Base-by-base conservation (phyloP, 192 early-diverging fungal genomes). In the Coemansia sp. region DNA sequence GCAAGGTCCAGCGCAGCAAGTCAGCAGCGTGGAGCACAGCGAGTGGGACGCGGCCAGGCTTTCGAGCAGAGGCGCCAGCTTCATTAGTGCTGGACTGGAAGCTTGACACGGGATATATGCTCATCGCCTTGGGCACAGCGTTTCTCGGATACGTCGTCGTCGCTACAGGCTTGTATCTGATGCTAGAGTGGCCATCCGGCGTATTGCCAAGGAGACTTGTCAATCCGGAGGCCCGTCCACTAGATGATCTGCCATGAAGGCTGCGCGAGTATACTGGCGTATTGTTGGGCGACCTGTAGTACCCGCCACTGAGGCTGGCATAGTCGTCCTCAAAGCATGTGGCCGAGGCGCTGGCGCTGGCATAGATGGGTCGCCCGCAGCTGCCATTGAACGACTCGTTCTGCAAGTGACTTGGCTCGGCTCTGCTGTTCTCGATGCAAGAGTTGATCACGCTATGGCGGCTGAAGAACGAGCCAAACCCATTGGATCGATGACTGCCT, bases 11-110 rank as follows among this genome's bases (percentile, higher is more conserved):
- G 41, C 71, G 78, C 27, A 93, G 79, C 24, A 93, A 74, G 70
- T 90, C 89, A 0, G 88, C 90, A 0, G 88, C 92, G 51, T 89
- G 85, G 18, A 84, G 69, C 41, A 93, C 77, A 3, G 82, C 83
- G 9, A 57, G 51, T 12, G 86, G 87, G 67, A 89, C 81, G 36
- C 71, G 65, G 9, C 68, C 75, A 9, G 69, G 74, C 55, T 66
- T 63, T 10, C 71, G 51, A 15, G 68, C 65, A 4, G 36, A 52
- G 29, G 51, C 61, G 16, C 49, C 31, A 38, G 71, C 42, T 61
- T 46, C 33, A 65, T 42, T 51, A 31, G 51, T 54, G 16, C 49
- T 16, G 29, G 71, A 18, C 12, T 60, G 57, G 24, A 8, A 7
- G 16, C 16, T 33, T 18, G 57, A 33, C 57, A 60, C 15, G 0